These are phyloP conservation scores for Xylaria bambusicola DNA, from an alignment of 495 filamentous ascomycete genomes.

Conservation along the genomic window DNA sequence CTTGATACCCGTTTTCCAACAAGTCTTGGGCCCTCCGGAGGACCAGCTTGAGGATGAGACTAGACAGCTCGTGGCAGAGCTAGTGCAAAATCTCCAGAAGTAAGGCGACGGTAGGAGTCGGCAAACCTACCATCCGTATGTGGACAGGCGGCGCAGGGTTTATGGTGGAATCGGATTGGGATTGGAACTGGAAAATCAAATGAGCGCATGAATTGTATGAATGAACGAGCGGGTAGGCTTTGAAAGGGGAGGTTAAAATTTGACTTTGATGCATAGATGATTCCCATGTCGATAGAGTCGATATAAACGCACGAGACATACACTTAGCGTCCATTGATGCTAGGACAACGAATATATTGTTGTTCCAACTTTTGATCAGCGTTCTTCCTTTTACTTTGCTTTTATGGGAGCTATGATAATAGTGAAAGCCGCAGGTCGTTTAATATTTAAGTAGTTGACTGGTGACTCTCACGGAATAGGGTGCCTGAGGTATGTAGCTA, in stretches of 20 bases:
- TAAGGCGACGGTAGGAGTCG: constrained; percentile 11
- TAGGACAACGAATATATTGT: neutral
- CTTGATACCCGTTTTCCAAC: constrained; percentile 76
- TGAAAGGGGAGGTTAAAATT: constrained; percentile 11
- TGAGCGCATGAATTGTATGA: constrained; percentile 22
- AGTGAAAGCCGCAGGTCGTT: too few species aligned
- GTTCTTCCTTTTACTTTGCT: too few species aligned
- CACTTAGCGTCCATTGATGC: neutral
- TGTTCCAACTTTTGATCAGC: neutral
- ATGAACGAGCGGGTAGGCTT: constrained; percentile 17
- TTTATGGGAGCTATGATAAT: too few species aligned
- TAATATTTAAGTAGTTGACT: too few species aligned
- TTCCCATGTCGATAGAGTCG: constrained; percentile 20
- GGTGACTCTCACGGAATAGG: too few species aligned
- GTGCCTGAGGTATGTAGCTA: too few species aligned
- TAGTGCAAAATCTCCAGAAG: constrained; percentile 28
- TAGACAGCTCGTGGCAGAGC: constrained; percentile 45
- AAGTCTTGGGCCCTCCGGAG: constrained; percentile 74
- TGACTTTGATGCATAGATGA: constrained; percentile 21
- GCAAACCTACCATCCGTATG: neutral
- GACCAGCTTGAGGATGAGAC: constrained; percentile 86
- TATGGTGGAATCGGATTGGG: neutral
- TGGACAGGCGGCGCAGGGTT: neutral
- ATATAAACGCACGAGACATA: constrained; percentile 2
- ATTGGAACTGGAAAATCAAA: constrained; percentile 15